Base-by-base conservation (phyloP, 495 filamentous ascomycete genomes). In the Trichoderma erinaceum region DNA sequence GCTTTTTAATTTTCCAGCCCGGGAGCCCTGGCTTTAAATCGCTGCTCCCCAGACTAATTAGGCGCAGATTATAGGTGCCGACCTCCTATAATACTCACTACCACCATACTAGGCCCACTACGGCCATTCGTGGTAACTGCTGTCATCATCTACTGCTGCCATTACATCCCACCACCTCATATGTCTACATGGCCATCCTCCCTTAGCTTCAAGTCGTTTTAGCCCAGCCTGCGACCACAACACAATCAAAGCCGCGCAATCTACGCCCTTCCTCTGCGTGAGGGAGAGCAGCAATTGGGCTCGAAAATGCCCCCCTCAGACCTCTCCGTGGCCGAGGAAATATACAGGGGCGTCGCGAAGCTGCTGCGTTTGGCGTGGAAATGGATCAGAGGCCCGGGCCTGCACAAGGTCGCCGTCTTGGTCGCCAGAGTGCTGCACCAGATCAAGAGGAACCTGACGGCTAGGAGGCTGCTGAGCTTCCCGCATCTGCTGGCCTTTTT, bases 401-500 rank as follows among this genome's bases (percentile, higher is more conserved):
- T 48, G 44, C 65, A 52, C 46, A 52, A 18, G 44, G 65, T 44
- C 25, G 25, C 46, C 44, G 27, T 52, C 65, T 5, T 56, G 25
- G 46, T 46, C 23, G 56, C 56, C 25, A 18, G 11, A 35, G 50
- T 50, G 29, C 25, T 68, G 35, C 74, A 77, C 11, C 74, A 76
- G 52, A 46, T 81, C 64, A 70, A 73, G 63, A 73, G 70, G 71
- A 83, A 84, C 66, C 52, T 84, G 75, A 73, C 78, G n/a, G 74
- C 74, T 27, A 70, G 75, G 18, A 78, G 81, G 7, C 67, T 87
- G 10, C 73, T 90, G 68, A 88, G 80, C 70, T 75, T 92, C 43
- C 82, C 86, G 61, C 90, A 92, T 75, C 73, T 85, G 16, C 76
- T 96, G 66, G 85, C 91, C 15, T 73, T 84, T 4, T 32, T 91